Evolutionary conservation across 306 rosid genomes (phyloP).

Genomic region (Betula pendula): DNA sequence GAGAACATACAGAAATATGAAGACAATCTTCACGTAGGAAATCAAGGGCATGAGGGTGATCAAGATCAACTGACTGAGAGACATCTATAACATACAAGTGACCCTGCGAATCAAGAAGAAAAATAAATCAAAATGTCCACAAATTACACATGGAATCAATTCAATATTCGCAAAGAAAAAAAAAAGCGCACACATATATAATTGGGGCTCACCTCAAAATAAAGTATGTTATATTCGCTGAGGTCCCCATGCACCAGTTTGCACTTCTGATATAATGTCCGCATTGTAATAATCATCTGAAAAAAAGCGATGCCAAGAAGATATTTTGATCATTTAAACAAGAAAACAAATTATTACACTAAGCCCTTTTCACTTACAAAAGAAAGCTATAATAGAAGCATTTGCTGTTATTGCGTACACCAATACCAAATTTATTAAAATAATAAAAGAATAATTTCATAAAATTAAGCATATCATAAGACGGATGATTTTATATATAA

Average conservation of each 20-base stretch:
- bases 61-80: slow-evolving; percentile 93
- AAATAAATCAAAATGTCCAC: slow-evolving; percentile 15
- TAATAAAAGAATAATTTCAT: neutral
- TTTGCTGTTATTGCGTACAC: neutral
- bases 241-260: slow-evolving; percentile 95
- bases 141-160: slow-evolving; percentile 11
- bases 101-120: slow-evolving; percentile 53
- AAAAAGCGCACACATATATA: neutral
- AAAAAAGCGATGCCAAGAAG: slow-evolving; percentile 18
- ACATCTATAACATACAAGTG: slow-evolving; percentile 86
- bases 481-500: neutral
- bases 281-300: slow-evolving; percentile 81
- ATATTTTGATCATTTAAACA: neutral
- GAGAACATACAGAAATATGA: slow-evolving; percentile 69
- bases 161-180: slow-evolving; percentile 10
- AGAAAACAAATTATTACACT: neutral
- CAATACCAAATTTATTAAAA: neutral
- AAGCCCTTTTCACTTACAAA: neutral
- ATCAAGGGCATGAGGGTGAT: slow-evolving; percentile 84
- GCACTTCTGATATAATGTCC: slow-evolving; percentile 84
- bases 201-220: slow-evolving; percentile 59
- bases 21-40: slow-evolving; percentile 80
- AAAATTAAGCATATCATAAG: neutral
- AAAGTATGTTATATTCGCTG: slow-evolving; percentile 86
- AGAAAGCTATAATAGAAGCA: neutral